Evolutionary conservation across 371 early-diverging fungal genomes (phyloP), one percentile per base, ranked within the genome.

Genomic region (Mortierella sp.): DNA sequence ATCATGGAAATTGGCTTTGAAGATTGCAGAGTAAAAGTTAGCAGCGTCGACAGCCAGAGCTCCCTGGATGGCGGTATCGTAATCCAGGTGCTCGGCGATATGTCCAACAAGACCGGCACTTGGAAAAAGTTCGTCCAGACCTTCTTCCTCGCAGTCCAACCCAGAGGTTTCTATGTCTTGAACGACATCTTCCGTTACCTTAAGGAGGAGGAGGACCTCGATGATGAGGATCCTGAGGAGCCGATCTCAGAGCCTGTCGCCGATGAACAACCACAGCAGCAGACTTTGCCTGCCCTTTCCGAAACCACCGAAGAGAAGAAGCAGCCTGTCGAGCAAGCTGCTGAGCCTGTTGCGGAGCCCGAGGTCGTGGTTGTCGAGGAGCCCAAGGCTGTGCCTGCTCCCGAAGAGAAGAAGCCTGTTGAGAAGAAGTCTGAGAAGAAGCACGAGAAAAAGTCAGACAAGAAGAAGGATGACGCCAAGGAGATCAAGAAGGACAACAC

Each of bases 171-270:
- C 84, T 97, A 91, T 80, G 95, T 98, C 29, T 83, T 93, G 81
- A 98, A 97, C 81, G 98, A 98, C 81, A 95, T 98, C 65, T 92
- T 98, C 85, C 92, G 98, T 58, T 98, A 92, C 86, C 80, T 97
- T 68, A 93, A 92, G 81, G 98, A 97, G 28, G 95, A 93, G 44
- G 84, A 82, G 52, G 85, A 84, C 21, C 60, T 62, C 19, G 57
- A 45, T 19, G 58, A n/a, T 57, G 69, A 81, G 50, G 30, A 11
- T 19, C 3, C 57, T 71, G 68, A 46, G 43, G 63, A 74, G 29
- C 60, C 59, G 21, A 66, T 37, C 37, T 37, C 37, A 37, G 37
- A 37, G 37, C 37, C 37, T 5, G 37, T 37, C 37, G 37, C 9
- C 37, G 37, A 37, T 3, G 37, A 37, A 9, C 37, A 37, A 23